phyloP scores from a whole-genome alignment of 495 filamentous ascomycete genomes.

The Astrothelium macrocarpum region DNA sequence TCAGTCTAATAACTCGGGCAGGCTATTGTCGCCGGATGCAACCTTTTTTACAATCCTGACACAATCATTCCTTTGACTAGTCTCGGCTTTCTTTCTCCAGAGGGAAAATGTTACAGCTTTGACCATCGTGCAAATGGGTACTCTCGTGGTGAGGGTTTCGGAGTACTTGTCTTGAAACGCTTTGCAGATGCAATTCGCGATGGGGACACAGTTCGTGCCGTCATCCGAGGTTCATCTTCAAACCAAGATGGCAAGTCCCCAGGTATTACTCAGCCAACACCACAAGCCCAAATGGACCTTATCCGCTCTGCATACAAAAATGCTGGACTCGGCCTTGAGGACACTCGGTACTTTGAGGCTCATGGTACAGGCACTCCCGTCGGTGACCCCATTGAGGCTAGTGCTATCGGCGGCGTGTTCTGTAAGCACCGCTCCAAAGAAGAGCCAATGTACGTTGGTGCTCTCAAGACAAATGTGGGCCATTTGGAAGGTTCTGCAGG shows the following conservation, averaged over 20 bases:
- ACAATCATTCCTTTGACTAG: background rate
- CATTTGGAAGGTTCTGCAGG: conserved; percentile 50
- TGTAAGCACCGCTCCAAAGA: background rate
- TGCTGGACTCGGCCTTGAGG: background rate
- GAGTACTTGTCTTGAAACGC: conserved; percentile 25
- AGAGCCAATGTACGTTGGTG: conserved; percentile 35
- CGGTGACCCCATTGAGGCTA: conserved; percentile 2
- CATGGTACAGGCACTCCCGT: conserved; percentile 7
- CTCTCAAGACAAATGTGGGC: conserved; percentile 51
- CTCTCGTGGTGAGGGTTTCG: conserved; percentile 32
- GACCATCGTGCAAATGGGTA: conserved; percentile 28
- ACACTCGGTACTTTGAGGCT: conserved; percentile 7
- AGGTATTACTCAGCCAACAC: conserved; percentile 1
- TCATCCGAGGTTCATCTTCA: background rate
- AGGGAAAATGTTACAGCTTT: conserved; percentile 8
- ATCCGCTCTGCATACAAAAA: conserved; percentile 3
- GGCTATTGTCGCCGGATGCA: background rate
- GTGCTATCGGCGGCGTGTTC: conserved; percentile 1
- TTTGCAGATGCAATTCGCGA: background rate
- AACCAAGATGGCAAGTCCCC: conserved; percentile 8
- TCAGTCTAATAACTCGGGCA: background rate
- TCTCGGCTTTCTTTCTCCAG: background rate
- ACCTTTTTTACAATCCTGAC: background rate
- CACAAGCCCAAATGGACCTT: background rate
- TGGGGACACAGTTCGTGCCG: background rate